Base-by-base conservation (phyloP, 2,329 filamentous ascomycete species). In the Alternaria solani region DNA sequence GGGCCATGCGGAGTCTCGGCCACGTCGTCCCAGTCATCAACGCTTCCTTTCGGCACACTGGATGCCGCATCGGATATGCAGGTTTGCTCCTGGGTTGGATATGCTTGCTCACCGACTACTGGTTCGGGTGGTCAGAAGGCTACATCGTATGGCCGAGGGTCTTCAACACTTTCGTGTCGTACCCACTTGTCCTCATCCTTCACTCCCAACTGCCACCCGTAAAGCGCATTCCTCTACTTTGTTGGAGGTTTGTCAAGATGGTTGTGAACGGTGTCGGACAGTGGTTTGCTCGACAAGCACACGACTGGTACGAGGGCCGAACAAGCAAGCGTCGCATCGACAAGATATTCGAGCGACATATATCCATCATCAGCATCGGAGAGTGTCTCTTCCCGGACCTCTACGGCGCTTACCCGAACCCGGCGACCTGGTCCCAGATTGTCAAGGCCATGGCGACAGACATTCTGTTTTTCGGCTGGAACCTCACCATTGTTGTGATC, bases 351-450 rank as follows among this genome's bases (percentile, higher is more conserved):
- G 39, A 57, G 25, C 39, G 48, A 11, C 41, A 20, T 8, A 4
- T 36, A 8, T 26, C 42, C 2, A 12, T 16, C 3, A 47, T 34
- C 28, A 36, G 43, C 12, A 57, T 53, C 3, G 28, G 18, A 23
- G 54, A 61, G 18, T 61, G 53, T 26, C 47, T 61, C 12, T 61
- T 49, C n/a, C 58, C 58, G 16, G 53, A 48, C 23, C 34, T 25
- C 8, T 46, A 23, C 39, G 11, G 12, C n/a, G 28, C 34, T 16
- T 12, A 25, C 32, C 53, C 43, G 5, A 36, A 41, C 23, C 12
- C 16, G 28, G 32, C 42, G 14, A 46, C 42, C 1, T 32, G 48
- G 11, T 43, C 48, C 14, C 26, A 41, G 4, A 30, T 47, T n/a
- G 6, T 53, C 32, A 46, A 39, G 41, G 48, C 48, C 18, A 23